These are phyloP conservation scores for Kandelia obovata DNA, from an alignment of 345 rosid genomes.

Conservation along the genomic window DNA sequence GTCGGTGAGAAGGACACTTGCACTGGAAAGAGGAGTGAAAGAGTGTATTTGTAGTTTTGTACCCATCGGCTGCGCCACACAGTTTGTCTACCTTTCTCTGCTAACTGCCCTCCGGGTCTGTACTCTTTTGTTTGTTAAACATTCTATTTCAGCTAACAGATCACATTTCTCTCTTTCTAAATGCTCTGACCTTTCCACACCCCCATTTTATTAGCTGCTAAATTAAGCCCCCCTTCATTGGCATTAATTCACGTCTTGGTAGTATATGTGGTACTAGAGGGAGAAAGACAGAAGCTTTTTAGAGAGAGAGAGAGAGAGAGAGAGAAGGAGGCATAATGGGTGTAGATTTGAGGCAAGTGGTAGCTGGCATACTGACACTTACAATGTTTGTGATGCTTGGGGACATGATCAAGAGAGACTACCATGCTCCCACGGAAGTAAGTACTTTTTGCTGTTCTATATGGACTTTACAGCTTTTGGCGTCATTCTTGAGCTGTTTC, in stretches of 20 bases:
- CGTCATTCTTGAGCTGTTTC: not conserved
- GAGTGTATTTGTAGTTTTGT: no score
- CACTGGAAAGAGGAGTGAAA: no score
- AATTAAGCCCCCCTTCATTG: no score
- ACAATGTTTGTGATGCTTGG: slow-evolving; percentile 99
- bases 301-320: slow-evolving; percentile 2
- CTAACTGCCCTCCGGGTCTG: not conserved
- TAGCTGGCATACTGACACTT: slow-evolving; percentile 83
- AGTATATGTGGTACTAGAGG: no score
- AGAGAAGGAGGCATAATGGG: slow-evolving; percentile 46
- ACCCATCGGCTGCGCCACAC: no score
- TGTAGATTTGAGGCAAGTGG: slow-evolving; percentile 90
- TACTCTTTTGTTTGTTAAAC: not conserved
- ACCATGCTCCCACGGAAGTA: slow-evolving; percentile 72
- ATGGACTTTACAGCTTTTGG: not conserved
- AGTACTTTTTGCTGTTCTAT: slow-evolving; percentile 1
- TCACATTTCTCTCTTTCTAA: no score
- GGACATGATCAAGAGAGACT: slow-evolving; percentile 94
- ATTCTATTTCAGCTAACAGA: slow-evolving; percentile 9
- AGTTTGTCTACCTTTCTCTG: not conserved
- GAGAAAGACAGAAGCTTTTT: not conserved
- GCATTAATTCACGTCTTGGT: no score
- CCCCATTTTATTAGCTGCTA: no score
- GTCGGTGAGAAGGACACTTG: no score
- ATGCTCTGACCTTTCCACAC: no score